phyloP scores from a whole-genome alignment of 148 eudicot genomes.

The Rhododendron williamsianum region DNA sequence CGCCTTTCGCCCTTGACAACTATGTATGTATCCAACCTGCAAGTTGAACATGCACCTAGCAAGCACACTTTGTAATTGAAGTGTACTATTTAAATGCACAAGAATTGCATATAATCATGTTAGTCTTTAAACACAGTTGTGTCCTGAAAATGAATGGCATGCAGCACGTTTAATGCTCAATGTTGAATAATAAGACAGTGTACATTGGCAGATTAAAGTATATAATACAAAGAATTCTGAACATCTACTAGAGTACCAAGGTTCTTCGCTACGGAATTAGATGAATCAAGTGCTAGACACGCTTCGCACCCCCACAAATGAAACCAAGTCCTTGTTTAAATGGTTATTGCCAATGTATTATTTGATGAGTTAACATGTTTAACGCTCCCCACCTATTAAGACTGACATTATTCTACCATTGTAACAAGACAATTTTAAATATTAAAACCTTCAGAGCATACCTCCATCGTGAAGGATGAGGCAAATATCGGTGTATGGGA shows the following conservation, averaged over 20 bases:
- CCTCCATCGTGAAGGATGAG: slow-evolving; percentile 99
- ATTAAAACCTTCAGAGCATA: slow-evolving; percentile 14
- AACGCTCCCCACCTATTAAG: background rate
- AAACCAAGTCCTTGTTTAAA: slow-evolving; percentile 2
- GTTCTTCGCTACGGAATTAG: background rate
- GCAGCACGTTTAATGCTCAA: background rate
- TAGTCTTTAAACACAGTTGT: background rate
- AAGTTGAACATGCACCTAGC: background rate
- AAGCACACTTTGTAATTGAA: background rate
- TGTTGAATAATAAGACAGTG: background rate
- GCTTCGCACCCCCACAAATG: background rate
- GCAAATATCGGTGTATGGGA: slow-evolving; percentile 85
- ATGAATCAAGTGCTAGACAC: background rate
- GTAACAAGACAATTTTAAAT: background rate
- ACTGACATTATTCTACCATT: background rate
- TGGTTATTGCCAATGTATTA: background rate
- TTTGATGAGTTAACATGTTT: background rate
- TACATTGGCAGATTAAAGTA: background rate
- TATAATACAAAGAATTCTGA: background rate
- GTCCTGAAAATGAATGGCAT: background rate
- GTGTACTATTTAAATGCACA: background rate
- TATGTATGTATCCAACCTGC: background rate
- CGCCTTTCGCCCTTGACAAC: background rate
- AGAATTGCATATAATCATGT: background rate
- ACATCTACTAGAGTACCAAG: background rate